Conservation (phyloP, 2,329 filamentous ascomycete species). For the Aschersonia sp. region DNA sequence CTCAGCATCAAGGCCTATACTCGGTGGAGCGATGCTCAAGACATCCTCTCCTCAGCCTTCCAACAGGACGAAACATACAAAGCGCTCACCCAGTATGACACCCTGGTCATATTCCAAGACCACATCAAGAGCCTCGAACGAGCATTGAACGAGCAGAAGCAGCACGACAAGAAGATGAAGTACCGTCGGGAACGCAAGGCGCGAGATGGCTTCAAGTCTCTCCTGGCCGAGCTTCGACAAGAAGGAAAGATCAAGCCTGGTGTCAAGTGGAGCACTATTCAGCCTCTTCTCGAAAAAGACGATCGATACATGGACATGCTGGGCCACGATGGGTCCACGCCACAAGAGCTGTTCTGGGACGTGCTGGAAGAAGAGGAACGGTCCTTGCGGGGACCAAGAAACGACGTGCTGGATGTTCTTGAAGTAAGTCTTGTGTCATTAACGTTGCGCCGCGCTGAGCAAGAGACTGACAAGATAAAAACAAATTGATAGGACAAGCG, state of each 20-base stretch:
- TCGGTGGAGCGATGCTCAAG: conserved; percentile 82
- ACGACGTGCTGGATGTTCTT: conserved; percentile 75
- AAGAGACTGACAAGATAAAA: background rate
- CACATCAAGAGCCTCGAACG: conserved; percentile 90
- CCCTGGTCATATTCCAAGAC: conserved; percentile 84
- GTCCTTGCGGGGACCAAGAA: conserved; percentile 64
- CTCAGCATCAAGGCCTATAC: conserved; percentile 86
- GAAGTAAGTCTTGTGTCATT: conserved; percentile 45
- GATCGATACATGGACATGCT: conserved; percentile 71
- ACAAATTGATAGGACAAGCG: conserved; percentile 54
- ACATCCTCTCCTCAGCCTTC: conserved; percentile 65
- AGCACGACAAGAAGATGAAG: conserved; percentile 73
- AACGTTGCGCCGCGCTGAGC: background rate
- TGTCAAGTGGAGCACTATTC: conserved; percentile 76
- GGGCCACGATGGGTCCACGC: conserved; percentile 70
- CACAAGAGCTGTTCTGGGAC: conserved; percentile 93
- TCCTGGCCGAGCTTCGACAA: conserved; percentile 60
- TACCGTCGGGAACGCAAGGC: conserved; percentile 72
- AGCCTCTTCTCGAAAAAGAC: conserved; percentile 62
- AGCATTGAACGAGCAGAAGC: conserved; percentile 77
- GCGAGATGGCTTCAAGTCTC: conserved; percentile 62
- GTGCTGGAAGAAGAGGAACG: conserved; percentile 86
- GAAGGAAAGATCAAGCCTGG: conserved; percentile 77
- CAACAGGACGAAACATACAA: conserved; percentile 75
- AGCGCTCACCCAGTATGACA: conserved; percentile 72